Evolutionary conservation across 305 asterid species (phyloP).

Genomic region (Plantago coronopus): DNA sequence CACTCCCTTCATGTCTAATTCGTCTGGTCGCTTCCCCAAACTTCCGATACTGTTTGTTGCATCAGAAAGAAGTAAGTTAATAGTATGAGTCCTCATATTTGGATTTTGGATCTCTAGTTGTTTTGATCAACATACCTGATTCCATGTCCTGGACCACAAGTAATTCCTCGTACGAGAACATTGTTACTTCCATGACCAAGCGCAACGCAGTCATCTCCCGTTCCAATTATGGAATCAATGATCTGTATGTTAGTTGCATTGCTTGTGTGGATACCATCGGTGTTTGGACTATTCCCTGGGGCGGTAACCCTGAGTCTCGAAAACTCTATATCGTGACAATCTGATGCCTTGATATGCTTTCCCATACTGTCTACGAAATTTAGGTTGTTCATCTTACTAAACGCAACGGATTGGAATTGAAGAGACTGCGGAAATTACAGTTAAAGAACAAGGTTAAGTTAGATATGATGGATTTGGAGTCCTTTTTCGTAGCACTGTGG

Average conservation of each 20-base stretch:
- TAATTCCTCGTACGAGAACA: slow-evolving; percentile 22
- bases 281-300: slow-evolving; percentile 48
- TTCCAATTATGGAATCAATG: slow-evolving; percentile 26
- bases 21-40: slow-evolving; percentile 54
- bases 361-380: slow-evolving; percentile 44
- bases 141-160: slow-evolving; percentile 75
- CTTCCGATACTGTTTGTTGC: slow-evolving; percentile 50
- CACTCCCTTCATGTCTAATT: slow-evolving; percentile 38
- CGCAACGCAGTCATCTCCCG: slow-evolving; percentile 51
- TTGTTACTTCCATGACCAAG: slow-evolving; percentile 36
- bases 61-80: background rate
- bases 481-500: too few species aligned
- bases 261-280: slow-evolving; percentile 47
- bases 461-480: background rate
- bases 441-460: background rate
- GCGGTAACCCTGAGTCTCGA: slow-evolving; percentile 28
- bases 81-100: too few species aligned
- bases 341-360: slow-evolving; percentile 33
- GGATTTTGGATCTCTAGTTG: background rate
- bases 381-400: slow-evolving; percentile 20
- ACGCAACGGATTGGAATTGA: slow-evolving; percentile 10
- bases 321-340: slow-evolving; percentile 13
- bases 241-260: slow-evolving; percentile 22
- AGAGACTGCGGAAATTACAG: slow-evolving; percentile 35
- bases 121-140: slow-evolving; percentile 38